A percentile compares a stretch with the other conserved stretches of the same genome.
Conservation (phyloP, 441 rosid species). For the Populus tomentosa region DNA sequence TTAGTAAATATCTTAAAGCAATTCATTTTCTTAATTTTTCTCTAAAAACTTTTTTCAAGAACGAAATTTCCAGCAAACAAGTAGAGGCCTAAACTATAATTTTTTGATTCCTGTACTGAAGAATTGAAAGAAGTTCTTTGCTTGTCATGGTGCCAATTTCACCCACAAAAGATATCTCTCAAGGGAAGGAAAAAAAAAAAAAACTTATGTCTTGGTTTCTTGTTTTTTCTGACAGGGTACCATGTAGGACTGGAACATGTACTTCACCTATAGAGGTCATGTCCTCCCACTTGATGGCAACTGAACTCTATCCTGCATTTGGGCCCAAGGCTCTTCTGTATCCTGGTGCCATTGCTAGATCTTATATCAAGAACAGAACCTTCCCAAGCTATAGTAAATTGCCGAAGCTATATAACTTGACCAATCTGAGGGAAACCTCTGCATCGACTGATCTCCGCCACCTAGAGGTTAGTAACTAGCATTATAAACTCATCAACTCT, state of each 20-base stretch:
- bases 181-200: neutral
- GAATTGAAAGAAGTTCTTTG: neutral
- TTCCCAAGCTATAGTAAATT: conserved; percentile 41
- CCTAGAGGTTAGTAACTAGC: conserved; percentile 47
- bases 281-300: conserved; percentile 52
- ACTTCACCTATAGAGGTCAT: conserved; percentile 64
- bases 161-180: neutral
- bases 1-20: no score
- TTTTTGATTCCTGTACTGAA: neutral
- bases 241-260: conserved; percentile 63
- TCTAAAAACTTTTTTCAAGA: no score
- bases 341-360: conserved; percentile 62
- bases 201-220: neutral
- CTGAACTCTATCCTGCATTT: conserved; percentile 49
- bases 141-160: neutral
- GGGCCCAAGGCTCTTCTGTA: conserved; percentile 56
- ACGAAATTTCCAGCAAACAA: no score
- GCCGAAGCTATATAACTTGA: conserved; percentile 32
- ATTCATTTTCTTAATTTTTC: no score
- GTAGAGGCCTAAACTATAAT: no score
- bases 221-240: conserved; percentile 39
- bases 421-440: conserved; percentile 14
- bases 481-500: no score
- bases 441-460: conserved; percentile 36
- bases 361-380: conserved; percentile 24